Evolutionary conservation across 495 filamentous ascomycete genomes (phyloP), one percentile per base, ranked within the genome.

Genomic region (Penicillium nucicola): DNA sequence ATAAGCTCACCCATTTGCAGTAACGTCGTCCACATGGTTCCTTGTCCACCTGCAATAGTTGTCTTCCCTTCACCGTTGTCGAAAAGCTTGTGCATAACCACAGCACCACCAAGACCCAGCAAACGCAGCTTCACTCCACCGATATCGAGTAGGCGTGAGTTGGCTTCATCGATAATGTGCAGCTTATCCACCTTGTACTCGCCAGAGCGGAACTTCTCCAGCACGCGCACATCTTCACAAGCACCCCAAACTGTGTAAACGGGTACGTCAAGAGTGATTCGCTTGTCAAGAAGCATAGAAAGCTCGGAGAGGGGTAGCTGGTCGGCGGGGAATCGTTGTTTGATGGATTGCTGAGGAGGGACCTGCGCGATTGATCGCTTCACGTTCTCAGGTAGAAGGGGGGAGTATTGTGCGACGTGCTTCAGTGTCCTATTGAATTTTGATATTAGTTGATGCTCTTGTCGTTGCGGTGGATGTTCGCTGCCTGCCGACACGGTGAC

Each of bases 1-100:
- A 99, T 89, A 33, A 99, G 77, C 71, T 99, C 95, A 41, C 95
- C 95, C 89, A 99, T 97, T 71, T 99, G 95, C 52, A 99, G 68
- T 20, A 99, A 72, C 1, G 95, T 99, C 8, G 95, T 97, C 95
- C 95, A 99, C 95, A 99, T 99, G 6, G 95, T 99, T 34, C 95
- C 95, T 67, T 97, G 95, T 19, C 95, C 95, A 61, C 95, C 95
- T 19, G 95, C 93, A 67, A 99, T 97, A 0, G 95, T 97, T 28
- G 95, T 99, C 66, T 91, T 84, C 44, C 95, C 95, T 62, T 99
- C 95, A 23, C 95, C 95, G 59, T 97, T 99, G 66, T 99, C 95
- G 64, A 99, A 99, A 8, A 99, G 83, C 78, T 99, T 99, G 77
- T 99, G 95, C 95, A 99, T 99, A 20, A 99, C 95, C 0, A 99